Evolutionary conservation across 1,284 basidiomycete genomes (phyloP), one percentile per base, ranked within the genome.

Genomic region (Tausonia pullulans): DNA sequence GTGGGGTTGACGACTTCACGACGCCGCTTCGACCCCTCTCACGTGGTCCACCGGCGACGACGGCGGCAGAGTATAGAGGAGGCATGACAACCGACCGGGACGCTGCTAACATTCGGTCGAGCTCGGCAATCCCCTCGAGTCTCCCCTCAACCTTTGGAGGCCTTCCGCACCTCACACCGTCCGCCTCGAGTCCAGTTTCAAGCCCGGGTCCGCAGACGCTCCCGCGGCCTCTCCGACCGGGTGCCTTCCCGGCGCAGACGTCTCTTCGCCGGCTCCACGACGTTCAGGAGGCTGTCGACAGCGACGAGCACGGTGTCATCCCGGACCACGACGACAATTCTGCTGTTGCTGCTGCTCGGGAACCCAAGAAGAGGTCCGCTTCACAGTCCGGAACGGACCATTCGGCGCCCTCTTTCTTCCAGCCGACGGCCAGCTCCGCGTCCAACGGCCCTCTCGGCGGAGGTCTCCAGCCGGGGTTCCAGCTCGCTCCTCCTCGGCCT

Each of bases 101-200:
- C n/a, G n/a, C 7, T 16, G 52, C 52, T 16, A 53, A 16, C 52
- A 27, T 11, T 16, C 39, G 14, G 13, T 11, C 48, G 10, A 11
- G 4, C 5, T 4, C 39, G 9, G 8, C 56, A 27, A 5, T 11
- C 16, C 10, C 56, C 9, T 7, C 56, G 13, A 39, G 14, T 52
- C 59, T 4, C 50, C 9, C 50, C 2, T 60, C 59, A 16, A 40
- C 50, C 51, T 16, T 51, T 6, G 53, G 58, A 11, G 63, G 63
- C 5, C 50, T 65, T 4, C 64, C 64, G 5, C 64, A 65, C 43
- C 57, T 65, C 16, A 65, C 64, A 13, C 64, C 64, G 2, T 65
- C 64, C 9, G 51, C 62, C 43, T 65, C 64, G n/a, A 61, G 60
- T 58, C 64, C 64, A 7, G 64, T 53, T 9, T 63, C 61, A 5